Conservation (phyloP, 768 basidiomycete genomes). For the Macrolepiota albuminosa region DNA sequence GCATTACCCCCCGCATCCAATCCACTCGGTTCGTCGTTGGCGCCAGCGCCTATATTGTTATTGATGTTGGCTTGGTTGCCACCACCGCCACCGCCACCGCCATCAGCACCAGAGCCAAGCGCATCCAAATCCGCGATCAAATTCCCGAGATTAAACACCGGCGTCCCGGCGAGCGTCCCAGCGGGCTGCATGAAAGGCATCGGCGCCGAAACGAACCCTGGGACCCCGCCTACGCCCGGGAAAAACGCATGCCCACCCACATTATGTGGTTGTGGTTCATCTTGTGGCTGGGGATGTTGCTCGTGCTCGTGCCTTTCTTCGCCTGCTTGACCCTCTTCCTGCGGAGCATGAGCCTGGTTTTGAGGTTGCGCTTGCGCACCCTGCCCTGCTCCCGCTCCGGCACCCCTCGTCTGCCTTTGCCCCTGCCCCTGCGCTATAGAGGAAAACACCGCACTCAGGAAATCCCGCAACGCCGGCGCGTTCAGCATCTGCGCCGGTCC, state of each 20-base stretch:
- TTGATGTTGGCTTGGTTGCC: neutral
- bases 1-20: neutral
- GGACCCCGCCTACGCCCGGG: neutral
- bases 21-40: neutral
- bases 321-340: too few species aligned
- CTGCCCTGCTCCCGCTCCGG: neutral
- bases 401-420: neutral
- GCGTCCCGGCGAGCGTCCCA: neutral
- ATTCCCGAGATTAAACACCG: neutral
- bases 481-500: neutral
- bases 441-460: neutral
- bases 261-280: neutral
- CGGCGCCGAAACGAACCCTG: neutral
- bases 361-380: neutral
- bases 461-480: neutral
- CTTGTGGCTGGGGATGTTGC: neutral
- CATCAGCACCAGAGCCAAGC: neutral
- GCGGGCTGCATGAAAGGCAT: neutral
- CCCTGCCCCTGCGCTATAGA: neutral
- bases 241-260: neutral
- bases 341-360: neutral
- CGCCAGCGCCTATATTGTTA: neutral
- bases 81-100: neutral
- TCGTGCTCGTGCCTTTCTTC: neutral
- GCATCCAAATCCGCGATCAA: neutral